Evolutionary conservation across 192 early-diverging fungal species (phyloP), one percentile per base, ranked within the genome.

Genomic region (Oehlia diaphana): DNA sequence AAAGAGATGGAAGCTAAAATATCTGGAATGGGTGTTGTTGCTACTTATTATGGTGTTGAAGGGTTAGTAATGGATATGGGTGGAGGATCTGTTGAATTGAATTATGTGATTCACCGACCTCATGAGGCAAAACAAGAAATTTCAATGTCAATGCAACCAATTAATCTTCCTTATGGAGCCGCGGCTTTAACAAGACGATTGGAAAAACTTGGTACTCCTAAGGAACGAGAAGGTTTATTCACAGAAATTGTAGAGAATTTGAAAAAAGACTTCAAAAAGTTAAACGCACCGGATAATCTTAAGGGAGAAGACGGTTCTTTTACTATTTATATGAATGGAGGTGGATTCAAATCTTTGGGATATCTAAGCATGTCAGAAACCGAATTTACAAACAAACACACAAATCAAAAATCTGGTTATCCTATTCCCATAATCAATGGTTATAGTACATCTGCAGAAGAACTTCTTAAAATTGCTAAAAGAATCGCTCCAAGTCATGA

Each of bases 361-460:
- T 90, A 90, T 62, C 62, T 90, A 61, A 77, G 84, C 28, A 90
- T 90, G 89, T 71, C 77, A 79, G 74, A 58, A n/a, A 19, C 12
- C 31, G 74, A 21, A 47, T 9, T 47, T 47, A 12, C 10, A 47
- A 12, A 47, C 2, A 47, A 47, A 47, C 10, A 9, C 4, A 47
- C 44, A 47, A 47, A 47, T n/a, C 2, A 14, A 9, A 28, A 58
- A 19, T 64, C 16, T 23, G 16, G 58, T 19, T 90, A 89, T 65
- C 88, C 89, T 16, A 84, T 90, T 53, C 87, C 88, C 0, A 85
- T 90, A 42, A 90, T 90, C 47, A 89, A 88, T 71, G 89, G 89
- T 10, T 90, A 87, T 50, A 70, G 80, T 75, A 86, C 86, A 8
- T 76, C 85, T 0, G 81, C 84, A 33, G 83, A 84, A 47, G 82